These are phyloP conservation scores for Coemansia sp. DNA, from an alignment of 192 early-diverging fungal species.

Conservation along the genomic window DNA sequence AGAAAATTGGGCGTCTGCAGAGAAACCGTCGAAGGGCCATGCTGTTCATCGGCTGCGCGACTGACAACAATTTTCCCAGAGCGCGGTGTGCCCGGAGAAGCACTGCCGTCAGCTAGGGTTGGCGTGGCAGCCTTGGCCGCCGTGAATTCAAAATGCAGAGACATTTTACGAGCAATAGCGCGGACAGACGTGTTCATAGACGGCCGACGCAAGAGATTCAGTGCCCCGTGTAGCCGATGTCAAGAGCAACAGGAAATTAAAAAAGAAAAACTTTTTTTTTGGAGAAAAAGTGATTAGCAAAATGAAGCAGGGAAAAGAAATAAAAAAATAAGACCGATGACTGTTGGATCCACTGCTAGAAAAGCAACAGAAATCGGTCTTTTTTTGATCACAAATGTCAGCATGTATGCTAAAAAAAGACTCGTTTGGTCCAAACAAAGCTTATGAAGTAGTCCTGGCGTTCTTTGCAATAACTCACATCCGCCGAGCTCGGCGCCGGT, in stretches of 20 bases:
- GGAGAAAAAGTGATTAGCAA: too few species aligned
- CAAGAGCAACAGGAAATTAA: not conserved
- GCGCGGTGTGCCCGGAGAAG: conserved; percentile 14
- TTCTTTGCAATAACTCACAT: too few species aligned
- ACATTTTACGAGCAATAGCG: conserved; percentile 22
- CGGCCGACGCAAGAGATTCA: not conserved
- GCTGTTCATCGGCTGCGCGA: not conserved
- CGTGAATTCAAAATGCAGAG: conserved; percentile 36
- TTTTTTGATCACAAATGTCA: not conserved
- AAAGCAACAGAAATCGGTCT: not conserved
- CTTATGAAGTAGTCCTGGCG: too few species aligned
- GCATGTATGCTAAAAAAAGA: too few species aligned
- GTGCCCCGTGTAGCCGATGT: not conserved
- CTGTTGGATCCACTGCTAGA: not conserved
- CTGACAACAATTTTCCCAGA: conserved; percentile 25
- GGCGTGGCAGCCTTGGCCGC: not conserved
- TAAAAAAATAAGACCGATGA: not conserved
- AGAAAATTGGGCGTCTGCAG: conserved; percentile 44
- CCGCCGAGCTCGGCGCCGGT: too few species aligned
- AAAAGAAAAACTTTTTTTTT: not conserved
- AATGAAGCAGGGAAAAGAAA: not conserved
- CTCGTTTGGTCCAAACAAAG: too few species aligned
- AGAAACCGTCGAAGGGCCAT: not conserved
- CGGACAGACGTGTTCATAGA: not conserved
- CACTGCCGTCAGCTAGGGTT: not conserved